Base-by-base conservation (phyloP, 495 filamentous ascomycete species). In the Penicillium parvum region DNA sequence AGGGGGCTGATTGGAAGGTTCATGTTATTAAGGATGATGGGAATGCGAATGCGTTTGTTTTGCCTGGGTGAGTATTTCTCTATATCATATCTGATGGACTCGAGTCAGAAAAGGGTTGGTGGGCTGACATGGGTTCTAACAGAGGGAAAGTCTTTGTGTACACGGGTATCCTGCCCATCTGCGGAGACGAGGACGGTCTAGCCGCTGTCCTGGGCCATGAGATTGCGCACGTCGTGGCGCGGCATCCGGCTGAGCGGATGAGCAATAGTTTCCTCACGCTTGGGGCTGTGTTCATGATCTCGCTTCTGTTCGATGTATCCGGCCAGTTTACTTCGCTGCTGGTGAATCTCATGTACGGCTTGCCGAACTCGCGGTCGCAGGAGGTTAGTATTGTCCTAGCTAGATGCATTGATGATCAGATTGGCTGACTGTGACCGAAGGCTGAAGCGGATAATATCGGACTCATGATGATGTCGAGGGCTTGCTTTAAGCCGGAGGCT, bases 101-200 rank as follows among this genome's bases (percentile, higher is more conserved):
- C n/a, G n/a, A n/a, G n/a, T n/a, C n/a, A n/a, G n/a, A n/a, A n/a
- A n/a, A n/a, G n/a, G n/a, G 12, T 27, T 9, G 19, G 16, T 27
- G 8, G 12, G 25, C 56, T 52, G 47, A 35, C 40, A 27, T 12
- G 22, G 26, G 22, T 12, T 28, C 34, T 15, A 23, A 12, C 42
- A 81, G 79, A 6, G 90, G 90, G 2, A 94, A 95, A 53, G 90
- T 97, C 12, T 96, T 96, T 53, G 90, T 97, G 4, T 95, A 85
- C 50, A 86, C 79, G 25, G 85, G 91, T 14, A 85, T 97, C 14
- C 55, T 97, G 32, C 78, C 79, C 2, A 69, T 95, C 11, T 86
- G 85, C 33, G 40, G 68, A 29, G 78, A 73, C 37, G 86, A 95
- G 23, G 77, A 86, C 50, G 86, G 84, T 1, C 65, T 96, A 12